phyloP scores from a whole-genome alignment of 163 green algal species.

The Picocystis sp. region DNA sequence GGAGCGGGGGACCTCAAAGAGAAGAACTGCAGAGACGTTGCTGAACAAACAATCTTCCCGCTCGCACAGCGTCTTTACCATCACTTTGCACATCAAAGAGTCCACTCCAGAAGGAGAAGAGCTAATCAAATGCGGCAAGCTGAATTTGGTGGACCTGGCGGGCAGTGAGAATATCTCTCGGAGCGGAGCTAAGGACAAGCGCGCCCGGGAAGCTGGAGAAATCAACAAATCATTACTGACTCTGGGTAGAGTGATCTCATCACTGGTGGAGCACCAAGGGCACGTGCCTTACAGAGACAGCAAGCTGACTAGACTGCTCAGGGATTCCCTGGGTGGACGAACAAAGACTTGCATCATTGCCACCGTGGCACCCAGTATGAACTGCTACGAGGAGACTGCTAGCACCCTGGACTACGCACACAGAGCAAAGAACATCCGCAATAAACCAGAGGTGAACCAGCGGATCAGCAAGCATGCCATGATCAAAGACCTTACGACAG shows the following conservation, averaged over 20 bases:
- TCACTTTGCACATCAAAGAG: slow-evolving; percentile 90
- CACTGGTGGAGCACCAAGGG: slow-evolving; percentile 71
- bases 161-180: slow-evolving; percentile 88
- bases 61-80: slow-evolving; percentile 87
- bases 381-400: slow-evolving; percentile 57
- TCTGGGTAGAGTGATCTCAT: slow-evolving; percentile 87
- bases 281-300: slow-evolving; percentile 68
- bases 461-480: slow-evolving; percentile 81
- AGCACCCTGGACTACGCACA: slow-evolving; percentile 83
- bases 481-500: slow-evolving; percentile 84
- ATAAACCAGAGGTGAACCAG: slow-evolving; percentile 59
- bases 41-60: slow-evolving; percentile 92
- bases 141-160: slow-evolving; percentile 96
- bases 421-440: slow-evolving; percentile 91
- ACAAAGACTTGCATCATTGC: slow-evolving; percentile 99
- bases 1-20: slow-evolving; percentile 68
- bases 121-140: slow-evolving; percentile 91
- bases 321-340: slow-evolving; percentile 83
- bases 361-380: slow-evolving; percentile 73
- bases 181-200: slow-evolving; percentile 35
- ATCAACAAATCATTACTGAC: slow-evolving; percentile 98
- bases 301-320: slow-evolving; percentile 92
- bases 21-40: slow-evolving; percentile 82
- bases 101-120: slow-evolving; percentile 80
- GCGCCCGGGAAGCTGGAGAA: slow-evolving; percentile 66